A percentile compares a stretch with the other conserved stretches of the same genome.
Evolutionary conservation across 345 rosid species (phyloP).

Genomic region (Lepidium sativum): DNA sequence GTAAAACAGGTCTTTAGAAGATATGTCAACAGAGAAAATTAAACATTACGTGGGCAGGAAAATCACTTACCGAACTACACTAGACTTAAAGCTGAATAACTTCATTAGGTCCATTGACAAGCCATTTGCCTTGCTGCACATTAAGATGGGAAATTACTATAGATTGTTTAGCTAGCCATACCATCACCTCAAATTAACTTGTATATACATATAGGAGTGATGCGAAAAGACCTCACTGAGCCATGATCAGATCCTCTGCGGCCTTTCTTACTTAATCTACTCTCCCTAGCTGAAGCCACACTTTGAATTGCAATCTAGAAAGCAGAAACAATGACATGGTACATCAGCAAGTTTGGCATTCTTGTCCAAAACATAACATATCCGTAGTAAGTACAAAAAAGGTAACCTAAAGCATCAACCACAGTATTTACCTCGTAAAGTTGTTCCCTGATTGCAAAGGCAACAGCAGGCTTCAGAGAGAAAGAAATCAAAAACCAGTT

Average conservation of each 20-base stretch:
- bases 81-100: conserved; percentile 75
- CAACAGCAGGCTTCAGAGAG: conserved; percentile 77
- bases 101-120: conserved; percentile 75
- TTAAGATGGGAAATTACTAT: neutral
- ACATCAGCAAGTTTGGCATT: neutral
- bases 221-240: conserved; percentile 46
- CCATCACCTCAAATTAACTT: neutral
- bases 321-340: neutral
- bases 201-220: neutral
- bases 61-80: conserved; percentile 58
- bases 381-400: neutral
- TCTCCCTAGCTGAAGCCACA: conserved; percentile 83
- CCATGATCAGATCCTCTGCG: conserved; percentile 70
- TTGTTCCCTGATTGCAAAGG: conserved; percentile 92
- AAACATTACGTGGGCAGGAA: neutral
- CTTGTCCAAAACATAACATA: neutral
- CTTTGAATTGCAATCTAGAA: conserved; percentile 78
- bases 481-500: neutral
- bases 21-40: neutral
- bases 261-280: conserved; percentile 76
- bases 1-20: neutral
- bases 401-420: neutral
- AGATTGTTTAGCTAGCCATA: neutral
- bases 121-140: conserved; percentile 66
- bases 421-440: conserved; percentile 65